These are phyloP conservation scores for Ramichloridium luteum DNA, from an alignment of 2,329 filamentous ascomycete genomes.

Conservation along the genomic window DNA sequence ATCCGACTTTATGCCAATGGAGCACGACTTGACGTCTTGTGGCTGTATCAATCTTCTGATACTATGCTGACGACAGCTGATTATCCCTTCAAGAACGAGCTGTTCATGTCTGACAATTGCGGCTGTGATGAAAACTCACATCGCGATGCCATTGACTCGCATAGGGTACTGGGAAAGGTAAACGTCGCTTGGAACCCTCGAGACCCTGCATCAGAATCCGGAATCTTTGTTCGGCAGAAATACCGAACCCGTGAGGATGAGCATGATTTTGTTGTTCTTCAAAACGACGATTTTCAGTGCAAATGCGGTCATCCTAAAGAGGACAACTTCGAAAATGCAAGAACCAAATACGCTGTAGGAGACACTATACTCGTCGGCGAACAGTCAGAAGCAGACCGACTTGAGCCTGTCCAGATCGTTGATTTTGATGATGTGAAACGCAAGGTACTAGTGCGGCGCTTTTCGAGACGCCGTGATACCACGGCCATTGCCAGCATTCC, in stretches of 20 bases:
- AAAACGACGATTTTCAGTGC: constrained; percentile 44
- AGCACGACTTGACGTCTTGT: constrained; percentile 50
- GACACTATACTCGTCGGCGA: constrained; percentile 47
- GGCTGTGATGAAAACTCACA: constrained; percentile 43
- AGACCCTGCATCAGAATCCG: constrained; percentile 28
- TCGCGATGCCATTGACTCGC: constrained; percentile 35
- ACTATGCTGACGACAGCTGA: constrained; percentile 56
- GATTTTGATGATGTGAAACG: constrained; percentile 26
- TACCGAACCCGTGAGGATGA: constrained; percentile 43
- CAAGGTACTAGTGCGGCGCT: constrained; percentile 4
- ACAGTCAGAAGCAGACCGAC: constrained; percentile 16
- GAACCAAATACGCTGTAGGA: constrained; percentile 34
- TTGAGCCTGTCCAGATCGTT: constrained; percentile 53
- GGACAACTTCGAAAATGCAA: constrained; percentile 9
- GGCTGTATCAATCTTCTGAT: constrained; percentile 60
- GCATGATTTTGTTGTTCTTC: constrained; percentile 50
- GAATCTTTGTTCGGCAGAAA: constrained; percentile 59
- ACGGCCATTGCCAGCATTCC: too few relatives aligned
- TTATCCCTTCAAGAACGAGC: constrained; percentile 59
- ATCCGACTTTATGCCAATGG: constrained; percentile 28
- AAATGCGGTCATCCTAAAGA: constrained; percentile 21
- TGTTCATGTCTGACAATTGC: constrained; percentile 68
- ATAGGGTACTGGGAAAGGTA: constrained; percentile 47
- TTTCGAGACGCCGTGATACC: background rate
- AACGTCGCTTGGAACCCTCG: constrained; percentile 46